Evolutionary conservation across 345 rosid genomes (phyloP).

Genomic region (Citrus medica): DNA sequence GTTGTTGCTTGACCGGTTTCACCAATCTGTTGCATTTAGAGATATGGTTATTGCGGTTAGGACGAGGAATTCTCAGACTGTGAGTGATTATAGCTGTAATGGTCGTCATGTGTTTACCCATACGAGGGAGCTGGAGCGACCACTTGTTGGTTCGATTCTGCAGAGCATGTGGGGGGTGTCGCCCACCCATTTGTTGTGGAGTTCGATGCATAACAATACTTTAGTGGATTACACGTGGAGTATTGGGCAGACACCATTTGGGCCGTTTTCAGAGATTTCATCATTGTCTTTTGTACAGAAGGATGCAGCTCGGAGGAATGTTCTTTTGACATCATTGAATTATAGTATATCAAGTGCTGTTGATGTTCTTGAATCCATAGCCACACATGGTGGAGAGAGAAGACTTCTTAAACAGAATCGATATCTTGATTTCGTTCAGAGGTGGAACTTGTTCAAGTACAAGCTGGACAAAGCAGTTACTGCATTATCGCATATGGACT

Average conservation of each 20-base stretch:
- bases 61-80: slow-evolving; percentile 74
- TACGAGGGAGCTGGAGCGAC: slow-evolving; percentile 78
- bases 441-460: slow-evolving; percentile 85
- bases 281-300: slow-evolving; percentile 88
- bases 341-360: slow-evolving; percentile 72
- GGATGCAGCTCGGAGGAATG: slow-evolving; percentile 90
- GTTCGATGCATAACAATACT: slow-evolving; percentile 73
- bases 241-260: slow-evolving; percentile 95
- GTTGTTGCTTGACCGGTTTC: slow-evolving; percentile 84
- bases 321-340: slow-evolving; percentile 73
- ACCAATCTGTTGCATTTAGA: slow-evolving; percentile 82
- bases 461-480: slow-evolving; percentile 82
- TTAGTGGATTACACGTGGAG: slow-evolving; percentile 97
- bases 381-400: slow-evolving; percentile 82
- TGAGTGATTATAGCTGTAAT: slow-evolving; percentile 93
- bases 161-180: slow-evolving; percentile 99
- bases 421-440: slow-evolving; percentile 66
- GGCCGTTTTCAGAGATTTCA: slow-evolving; percentile 82
- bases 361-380: slow-evolving; percentile 69
- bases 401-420: slow-evolving; percentile 60
- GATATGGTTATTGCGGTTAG: slow-evolving; percentile 98
- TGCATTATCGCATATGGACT: slow-evolving; percentile 80
- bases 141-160: slow-evolving; percentile 83
- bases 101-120: slow-evolving; percentile 87
- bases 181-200: slow-evolving; percentile 88